Conservation (phyloP, 139 green algal species). For the Picocystis salinarum region DNA sequence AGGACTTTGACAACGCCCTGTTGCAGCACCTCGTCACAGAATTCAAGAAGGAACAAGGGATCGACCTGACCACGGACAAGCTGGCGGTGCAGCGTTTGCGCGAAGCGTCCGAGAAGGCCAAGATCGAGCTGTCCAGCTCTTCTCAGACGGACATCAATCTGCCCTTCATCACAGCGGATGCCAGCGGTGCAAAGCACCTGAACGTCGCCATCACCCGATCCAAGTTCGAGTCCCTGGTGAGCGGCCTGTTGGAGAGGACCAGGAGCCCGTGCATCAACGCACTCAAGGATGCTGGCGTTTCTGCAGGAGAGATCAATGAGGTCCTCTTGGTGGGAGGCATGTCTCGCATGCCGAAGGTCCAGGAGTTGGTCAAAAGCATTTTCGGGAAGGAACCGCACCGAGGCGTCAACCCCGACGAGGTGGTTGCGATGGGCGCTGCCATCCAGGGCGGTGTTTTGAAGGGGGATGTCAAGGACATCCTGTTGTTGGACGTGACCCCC, state of each 20-base stretch:
- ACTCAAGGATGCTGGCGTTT: constrained; percentile 67
- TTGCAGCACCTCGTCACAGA: constrained; percentile 37
- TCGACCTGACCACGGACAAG: constrained; percentile 83
- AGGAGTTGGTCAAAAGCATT: constrained; percentile 84
- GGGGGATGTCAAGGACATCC: constrained; percentile 92
- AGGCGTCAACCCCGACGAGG: constrained; percentile 96
- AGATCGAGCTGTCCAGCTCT: constrained; percentile 83
- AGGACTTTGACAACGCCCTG: constrained; percentile 95
- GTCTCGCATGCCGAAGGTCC: constrained; percentile 95
- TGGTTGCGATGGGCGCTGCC: constrained; percentile 88
- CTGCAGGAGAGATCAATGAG: constrained; percentile 75
- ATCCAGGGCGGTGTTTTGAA: constrained; percentile 90
- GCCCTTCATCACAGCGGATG: constrained; percentile 98
- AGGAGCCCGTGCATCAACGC: constrained; percentile 66
- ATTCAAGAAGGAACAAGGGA: constrained; percentile 77
- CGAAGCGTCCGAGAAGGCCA: constrained; percentile 88
- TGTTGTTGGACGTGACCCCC: constrained; percentile 96
- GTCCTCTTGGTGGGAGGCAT: constrained; percentile 96
- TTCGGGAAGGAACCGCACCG: constrained; percentile 67
- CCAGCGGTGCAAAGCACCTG: constrained; percentile 65
- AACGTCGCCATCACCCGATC: constrained; percentile 46
- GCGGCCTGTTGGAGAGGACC: constrained; percentile 72
- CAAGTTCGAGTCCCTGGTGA: constrained; percentile 77
- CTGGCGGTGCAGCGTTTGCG: constrained; percentile 86
- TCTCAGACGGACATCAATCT: constrained; percentile 91